phyloP scores from a whole-genome alignment of 805 yeast species.

The Ogataea trehalophila region DNA sequence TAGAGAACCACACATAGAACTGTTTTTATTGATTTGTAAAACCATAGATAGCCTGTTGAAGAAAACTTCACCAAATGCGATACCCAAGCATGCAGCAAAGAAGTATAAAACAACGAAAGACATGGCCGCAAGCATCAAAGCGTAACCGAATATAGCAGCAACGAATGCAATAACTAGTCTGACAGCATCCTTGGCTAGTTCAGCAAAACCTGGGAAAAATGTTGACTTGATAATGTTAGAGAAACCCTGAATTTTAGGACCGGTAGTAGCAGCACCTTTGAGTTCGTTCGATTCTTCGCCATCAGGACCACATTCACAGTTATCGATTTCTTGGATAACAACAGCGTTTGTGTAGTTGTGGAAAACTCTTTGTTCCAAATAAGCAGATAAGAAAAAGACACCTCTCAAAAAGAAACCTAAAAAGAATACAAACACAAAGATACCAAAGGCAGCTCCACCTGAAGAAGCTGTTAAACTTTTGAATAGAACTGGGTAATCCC shows the following conservation, averaged over 20 bases:
- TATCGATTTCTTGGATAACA: constrained; percentile 25
- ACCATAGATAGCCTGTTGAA: constrained; percentile 54
- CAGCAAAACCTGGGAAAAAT: constrained; percentile 31
- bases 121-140: constrained; percentile 78
- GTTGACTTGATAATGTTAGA: constrained; percentile 22
- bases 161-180: constrained; percentile 53
- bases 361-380: constrained; percentile 65
- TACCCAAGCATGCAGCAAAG: constrained; percentile 68
- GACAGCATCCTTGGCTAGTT: constrained; percentile 46
- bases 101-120: constrained; percentile 60
- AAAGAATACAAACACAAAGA: constrained; percentile 56
- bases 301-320: constrained; percentile 33
- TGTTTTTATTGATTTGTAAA: constrained; percentile 32
- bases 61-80: constrained; percentile 64
- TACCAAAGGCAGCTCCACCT: constrained; percentile 68
- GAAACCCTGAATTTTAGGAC: neutral
- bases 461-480: constrained; percentile 45
- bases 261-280: constrained; percentile 8
- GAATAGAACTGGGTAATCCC: constrained; percentile 61
- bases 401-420: constrained; percentile 58
- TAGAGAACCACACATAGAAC: constrained; percentile 26
- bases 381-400: constrained; percentile 51
- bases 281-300: constrained; percentile 15
- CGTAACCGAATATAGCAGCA: constrained; percentile 64
- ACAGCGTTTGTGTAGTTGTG: constrained; percentile 33